Evolutionary conservation across 441 rosid genomes (phyloP).

Genomic region (Croton setiger): DNA sequence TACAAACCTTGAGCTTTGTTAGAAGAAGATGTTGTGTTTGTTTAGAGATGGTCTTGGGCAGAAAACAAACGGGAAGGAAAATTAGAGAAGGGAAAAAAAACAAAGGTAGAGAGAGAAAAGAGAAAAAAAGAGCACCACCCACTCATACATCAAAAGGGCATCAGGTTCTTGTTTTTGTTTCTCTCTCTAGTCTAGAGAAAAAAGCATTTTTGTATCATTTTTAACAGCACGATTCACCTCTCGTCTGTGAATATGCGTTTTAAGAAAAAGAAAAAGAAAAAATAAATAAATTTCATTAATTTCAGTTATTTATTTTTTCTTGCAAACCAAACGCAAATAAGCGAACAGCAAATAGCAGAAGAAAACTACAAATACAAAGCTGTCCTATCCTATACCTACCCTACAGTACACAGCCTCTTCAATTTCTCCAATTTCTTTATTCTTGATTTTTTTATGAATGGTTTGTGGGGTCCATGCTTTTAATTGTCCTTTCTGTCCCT

Average conservation of each 20-base stretch:
- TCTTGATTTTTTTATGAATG: conserved; percentile 21
- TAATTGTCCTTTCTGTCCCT: not conserved
- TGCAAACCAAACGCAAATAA: not conserved
- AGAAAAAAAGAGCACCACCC: conserved; percentile 59
- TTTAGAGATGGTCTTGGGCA: conserved; percentile 15
- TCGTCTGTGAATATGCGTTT: conserved; percentile 25
- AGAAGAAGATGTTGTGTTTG: not conserved
- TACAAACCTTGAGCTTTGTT: conserved; percentile 17
- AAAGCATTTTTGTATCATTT: conserved; percentile 27
- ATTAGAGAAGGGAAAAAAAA: not conserved
- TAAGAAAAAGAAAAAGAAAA: not conserved
- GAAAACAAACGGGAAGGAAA: not conserved
- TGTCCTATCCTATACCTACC: conserved; percentile 47
- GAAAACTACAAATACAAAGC: conserved; percentile 24
- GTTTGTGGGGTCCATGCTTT: conserved; percentile 8
- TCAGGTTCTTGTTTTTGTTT: conserved; percentile 48
- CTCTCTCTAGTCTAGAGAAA: conserved; percentile 3
- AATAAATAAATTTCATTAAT: too few species aligned
- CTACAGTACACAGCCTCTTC: conserved; percentile 28
- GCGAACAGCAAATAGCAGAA: too few species aligned
- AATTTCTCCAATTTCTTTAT: conserved; percentile 32
- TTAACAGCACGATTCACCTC: conserved; percentile 33
- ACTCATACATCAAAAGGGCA: conserved; percentile 77
- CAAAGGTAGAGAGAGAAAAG: conserved; percentile 18
- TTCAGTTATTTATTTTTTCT: not conserved